Conservation (phyloP, 179 eudicot species). For the Patellifolia procumbens region DNA sequence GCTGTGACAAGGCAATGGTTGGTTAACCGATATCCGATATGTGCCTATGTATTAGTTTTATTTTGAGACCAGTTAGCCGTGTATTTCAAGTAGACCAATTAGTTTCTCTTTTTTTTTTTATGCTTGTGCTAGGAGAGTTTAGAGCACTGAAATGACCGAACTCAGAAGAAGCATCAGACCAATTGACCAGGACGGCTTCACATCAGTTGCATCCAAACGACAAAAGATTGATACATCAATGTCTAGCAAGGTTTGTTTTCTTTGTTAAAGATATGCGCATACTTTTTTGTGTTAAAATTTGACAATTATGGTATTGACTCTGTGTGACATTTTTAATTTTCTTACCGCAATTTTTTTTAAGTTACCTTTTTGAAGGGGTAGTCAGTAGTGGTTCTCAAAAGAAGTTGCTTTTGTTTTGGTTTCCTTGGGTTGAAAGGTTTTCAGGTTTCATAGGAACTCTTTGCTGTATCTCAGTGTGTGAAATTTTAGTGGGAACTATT, state of each 20-base stretch:
- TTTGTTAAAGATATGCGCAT: not conserved
- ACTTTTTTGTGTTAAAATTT: not conserved
- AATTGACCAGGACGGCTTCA: constrained; percentile 53
- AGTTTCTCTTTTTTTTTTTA: not conserved
- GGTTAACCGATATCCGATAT: not conserved
- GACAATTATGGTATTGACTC: not conserved
- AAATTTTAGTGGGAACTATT: no score
- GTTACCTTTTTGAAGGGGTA: not conserved
- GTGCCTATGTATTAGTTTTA: no score
- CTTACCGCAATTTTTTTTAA: not conserved
- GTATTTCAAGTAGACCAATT: not conserved
- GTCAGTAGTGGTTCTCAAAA: not conserved
- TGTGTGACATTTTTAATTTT: not conserved
- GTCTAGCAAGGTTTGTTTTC: constrained; percentile 61
- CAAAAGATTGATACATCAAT: constrained; percentile 58
- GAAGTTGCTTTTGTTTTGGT: not conserved
- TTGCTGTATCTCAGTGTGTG: not conserved
- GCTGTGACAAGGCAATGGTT: not conserved
- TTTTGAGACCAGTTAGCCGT: no score
- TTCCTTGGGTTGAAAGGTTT: not conserved
- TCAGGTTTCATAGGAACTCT: not conserved
- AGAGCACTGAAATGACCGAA: constrained; percentile 55
- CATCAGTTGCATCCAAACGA: constrained; percentile 56
- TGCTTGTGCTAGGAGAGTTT: constrained; percentile 28
- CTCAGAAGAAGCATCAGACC: constrained; percentile 59